These are phyloP conservation scores for Coelastrella sp. DNA, from an alignment of 139 green algal genomes.

Conservation along the genomic window DNA sequence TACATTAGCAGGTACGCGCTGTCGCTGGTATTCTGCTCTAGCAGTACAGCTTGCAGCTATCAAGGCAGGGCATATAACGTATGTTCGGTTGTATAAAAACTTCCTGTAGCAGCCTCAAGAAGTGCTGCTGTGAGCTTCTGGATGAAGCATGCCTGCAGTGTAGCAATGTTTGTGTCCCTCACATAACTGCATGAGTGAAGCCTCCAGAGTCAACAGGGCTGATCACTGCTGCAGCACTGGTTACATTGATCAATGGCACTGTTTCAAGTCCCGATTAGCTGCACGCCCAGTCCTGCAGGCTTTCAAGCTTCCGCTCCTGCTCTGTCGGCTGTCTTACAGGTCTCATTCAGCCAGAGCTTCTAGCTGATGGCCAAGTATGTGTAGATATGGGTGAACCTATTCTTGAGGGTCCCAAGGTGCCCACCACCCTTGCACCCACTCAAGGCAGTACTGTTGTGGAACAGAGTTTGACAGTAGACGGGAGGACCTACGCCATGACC, in stretches of 20 bases:
- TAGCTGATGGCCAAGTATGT: conserved; percentile 90
- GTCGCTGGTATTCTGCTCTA: background rate
- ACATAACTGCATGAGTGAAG: too few species aligned
- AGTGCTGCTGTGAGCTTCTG: too few species aligned
- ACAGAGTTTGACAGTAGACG: conserved; percentile 80
- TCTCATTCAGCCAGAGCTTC: conserved; percentile 92
- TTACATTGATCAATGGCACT: too few species aligned
- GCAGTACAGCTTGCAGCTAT: background rate
- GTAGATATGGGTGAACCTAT: conserved; percentile 98
- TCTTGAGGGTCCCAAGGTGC: conserved; percentile 79
- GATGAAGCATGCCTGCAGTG: too few species aligned
- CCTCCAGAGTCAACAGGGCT: too few species aligned
- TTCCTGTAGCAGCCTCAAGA: too few species aligned
- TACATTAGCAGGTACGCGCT: conserved; percentile 88
- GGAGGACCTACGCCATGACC: conserved; percentile 83
- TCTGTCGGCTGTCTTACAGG: conserved; percentile 59
- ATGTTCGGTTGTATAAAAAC: too few species aligned
- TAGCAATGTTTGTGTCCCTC: too few species aligned
- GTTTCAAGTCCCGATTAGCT: background rate
- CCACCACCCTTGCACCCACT: conserved; percentile 85
- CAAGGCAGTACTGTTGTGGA: conserved; percentile 76
- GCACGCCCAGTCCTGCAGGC: too few species aligned
- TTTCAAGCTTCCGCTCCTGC: background rate
- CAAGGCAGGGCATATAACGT: too few species aligned
- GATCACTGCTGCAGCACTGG: too few species aligned